These are phyloP conservation scores for Stenocarpella maydis DNA, from an alignment of 2,329 filamentous ascomycete species.

Conservation along the genomic window DNA sequence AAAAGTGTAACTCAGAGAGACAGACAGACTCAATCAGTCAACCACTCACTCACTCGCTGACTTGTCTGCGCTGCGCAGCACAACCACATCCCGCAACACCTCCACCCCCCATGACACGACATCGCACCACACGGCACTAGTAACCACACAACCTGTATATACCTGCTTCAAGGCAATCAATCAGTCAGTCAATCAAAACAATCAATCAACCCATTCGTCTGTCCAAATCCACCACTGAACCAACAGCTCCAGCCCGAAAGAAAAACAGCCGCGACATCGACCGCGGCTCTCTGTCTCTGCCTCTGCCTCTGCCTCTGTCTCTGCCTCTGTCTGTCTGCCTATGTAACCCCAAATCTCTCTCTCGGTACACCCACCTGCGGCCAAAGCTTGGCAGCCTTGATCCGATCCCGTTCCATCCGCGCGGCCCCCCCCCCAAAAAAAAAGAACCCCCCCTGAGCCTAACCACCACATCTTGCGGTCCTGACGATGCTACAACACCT, in stretches of 20 bases:
- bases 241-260: background rate
- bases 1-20: conserved; percentile 2
- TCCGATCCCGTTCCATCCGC: conserved; percentile 24
- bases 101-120: conserved; percentile 8
- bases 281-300: background rate
- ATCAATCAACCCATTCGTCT: background rate
- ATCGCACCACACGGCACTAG: conserved; percentile 2
- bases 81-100: background rate
- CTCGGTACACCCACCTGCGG: conserved; percentile 23
- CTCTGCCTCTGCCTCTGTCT: no score
- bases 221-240: background rate
- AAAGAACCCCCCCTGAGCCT: background rate
- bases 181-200: background rate
- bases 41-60: background rate
- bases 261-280: background rate
- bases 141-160: conserved; percentile 19
- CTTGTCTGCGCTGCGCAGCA: background rate
- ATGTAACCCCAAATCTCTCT: background rate
- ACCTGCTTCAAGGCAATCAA: background rate
- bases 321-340: no score
- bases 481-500: conserved; percentile 16
- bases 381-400: conserved; percentile 18
- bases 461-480: background rate
- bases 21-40: background rate
- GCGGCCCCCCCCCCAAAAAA: background rate